Base-by-base conservation (phyloP, 164 flowering plant species). In the Liquidambar formosana region DNA sequence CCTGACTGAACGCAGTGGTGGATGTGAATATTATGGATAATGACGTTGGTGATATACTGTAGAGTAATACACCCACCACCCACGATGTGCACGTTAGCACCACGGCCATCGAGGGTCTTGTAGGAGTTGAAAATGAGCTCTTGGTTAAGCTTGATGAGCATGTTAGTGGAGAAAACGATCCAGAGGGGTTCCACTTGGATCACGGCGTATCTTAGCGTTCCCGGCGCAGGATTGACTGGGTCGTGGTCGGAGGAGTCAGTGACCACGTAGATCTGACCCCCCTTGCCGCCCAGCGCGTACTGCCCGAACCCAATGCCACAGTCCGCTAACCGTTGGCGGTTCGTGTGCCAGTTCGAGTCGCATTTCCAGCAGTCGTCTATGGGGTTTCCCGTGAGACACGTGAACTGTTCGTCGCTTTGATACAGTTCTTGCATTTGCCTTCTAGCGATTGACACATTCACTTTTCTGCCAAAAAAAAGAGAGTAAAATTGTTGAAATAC, bases 281-380 rank as follows among this genome's bases (percentile, higher is more conserved):
- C 79, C 62, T 86, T 88, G 62, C 93, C 93, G 9, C 93, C 93
- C 0, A 80, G 57, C 2, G 93, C 93, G 64, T 84, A 81, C 71
- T 85, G 90, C 25, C 93, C 93, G 72, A 88, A 88, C 26, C 93
- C 93, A 27, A 88, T 85, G 54, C 66, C 86, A 74, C 93, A 88
- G 23, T 88, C 93, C 43, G 93, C 93, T 0, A 88, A 75, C 9
- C 89, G 65, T 70, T 86, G 88, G 44, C 93, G 87, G 81, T 88
- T 70, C 52, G 73, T 73, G 61, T 81, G 73, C 93, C 93, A 88
- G 61, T 82, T 69, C 0, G 87, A 82, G 82, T 88, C 93, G 52
- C 93, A 86, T 27, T 83, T 81, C 93, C 93, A 88, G 82, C 93
- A 88, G 70, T 88, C 93, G 70, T 88, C 93, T 25, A 88, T 82